Evolutionary conservation across 306 rosid genomes (phyloP), one percentile per base, ranked within the genome.

Genomic region (Medicago truncatula): DNA sequence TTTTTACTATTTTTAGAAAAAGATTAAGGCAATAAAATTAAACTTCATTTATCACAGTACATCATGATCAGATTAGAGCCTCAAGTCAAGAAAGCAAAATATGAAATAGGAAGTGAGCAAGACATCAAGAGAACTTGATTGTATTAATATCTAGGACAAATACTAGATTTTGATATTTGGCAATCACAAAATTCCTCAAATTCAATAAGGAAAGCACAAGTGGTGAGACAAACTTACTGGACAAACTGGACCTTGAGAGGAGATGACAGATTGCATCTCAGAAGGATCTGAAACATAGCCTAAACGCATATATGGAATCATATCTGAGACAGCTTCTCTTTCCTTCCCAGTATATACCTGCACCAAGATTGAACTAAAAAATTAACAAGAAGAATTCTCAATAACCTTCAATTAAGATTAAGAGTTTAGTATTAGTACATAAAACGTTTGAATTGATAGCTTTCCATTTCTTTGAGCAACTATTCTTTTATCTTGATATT

Each of bases 241-340:
- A 81, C 99, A 95, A 85, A 95, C 53, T 75, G 99, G 99, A 77
- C 99, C 99, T 81, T 85, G 97, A 74, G 99, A 95, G 76, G 99
- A 95, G 78, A 92, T 84, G 52, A 95, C 99, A 77, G 97, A 92
- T 23, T 90, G 87, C 97, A 95, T 90, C 77, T 90, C 97, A 40
- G 97, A 90, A 81, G 97, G 93, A 92, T 95, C 97, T 58, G 99
- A 76, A 81, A 95, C 96, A 88, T 92, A 95, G 64, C 99, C 97
- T 78, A 95, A 79, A 46, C 97, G 93, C 70, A 95, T 64, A 83
- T 95, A 92, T 38, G 93, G 99, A 84, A 95, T 91, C 93, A 95
- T 90, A 61, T 95, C 96, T 13, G 73, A 61, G 71, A 95, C 84
- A 39, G 93, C 89, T 85, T 89, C 96, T 70, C 84, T 92, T 83